A percentile compares a stretch with the other conserved stretches of the same genome.
phyloP scores from a whole-genome alignment of 148 eudicot genomes.

The Persicaria tinctoria region DNA sequence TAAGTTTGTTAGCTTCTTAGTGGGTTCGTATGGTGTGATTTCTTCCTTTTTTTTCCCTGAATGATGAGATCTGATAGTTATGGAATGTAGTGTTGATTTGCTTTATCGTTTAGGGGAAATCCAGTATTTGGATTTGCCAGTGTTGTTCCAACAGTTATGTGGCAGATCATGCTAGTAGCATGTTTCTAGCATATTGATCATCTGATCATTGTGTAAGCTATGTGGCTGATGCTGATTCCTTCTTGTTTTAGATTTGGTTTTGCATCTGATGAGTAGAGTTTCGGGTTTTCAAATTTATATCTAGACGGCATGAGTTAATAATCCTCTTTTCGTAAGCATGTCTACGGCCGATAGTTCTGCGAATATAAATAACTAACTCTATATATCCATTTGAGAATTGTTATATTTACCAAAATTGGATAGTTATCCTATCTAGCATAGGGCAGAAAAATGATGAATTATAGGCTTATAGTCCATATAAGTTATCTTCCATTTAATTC shows the following conservation, averaged over 20 bases:
- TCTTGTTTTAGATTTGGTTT: not conserved
- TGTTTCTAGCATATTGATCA: too few species aligned
- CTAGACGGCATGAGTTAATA: too few species aligned
- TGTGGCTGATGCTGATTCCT: conserved; percentile 1
- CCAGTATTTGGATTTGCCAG: not conserved
- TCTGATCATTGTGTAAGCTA: not conserved
- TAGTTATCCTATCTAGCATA: too few species aligned
- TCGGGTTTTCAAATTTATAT: too few species aligned
- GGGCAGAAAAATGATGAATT: too few species aligned
- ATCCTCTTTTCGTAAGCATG: too few species aligned
- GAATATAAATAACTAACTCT: too few species aligned
- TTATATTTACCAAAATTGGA: too few species aligned
- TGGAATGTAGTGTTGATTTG: not conserved
- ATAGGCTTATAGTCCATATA: too few species aligned
- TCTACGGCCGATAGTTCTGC: too few species aligned
- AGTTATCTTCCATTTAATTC: not conserved
- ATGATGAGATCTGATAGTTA: not conserved
- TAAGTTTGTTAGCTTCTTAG: not conserved
- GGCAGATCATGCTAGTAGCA: not conserved
- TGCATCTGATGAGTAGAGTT: not conserved
- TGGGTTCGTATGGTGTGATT: too few species aligned
- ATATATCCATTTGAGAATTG: too few species aligned
- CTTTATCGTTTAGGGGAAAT: not conserved
- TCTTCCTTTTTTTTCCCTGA: not conserved
- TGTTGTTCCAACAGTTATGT: not conserved